Evolutionary conservation across 1,139 yeast species (phyloP).

Genomic region (Taphrina wiesneri): DNA sequence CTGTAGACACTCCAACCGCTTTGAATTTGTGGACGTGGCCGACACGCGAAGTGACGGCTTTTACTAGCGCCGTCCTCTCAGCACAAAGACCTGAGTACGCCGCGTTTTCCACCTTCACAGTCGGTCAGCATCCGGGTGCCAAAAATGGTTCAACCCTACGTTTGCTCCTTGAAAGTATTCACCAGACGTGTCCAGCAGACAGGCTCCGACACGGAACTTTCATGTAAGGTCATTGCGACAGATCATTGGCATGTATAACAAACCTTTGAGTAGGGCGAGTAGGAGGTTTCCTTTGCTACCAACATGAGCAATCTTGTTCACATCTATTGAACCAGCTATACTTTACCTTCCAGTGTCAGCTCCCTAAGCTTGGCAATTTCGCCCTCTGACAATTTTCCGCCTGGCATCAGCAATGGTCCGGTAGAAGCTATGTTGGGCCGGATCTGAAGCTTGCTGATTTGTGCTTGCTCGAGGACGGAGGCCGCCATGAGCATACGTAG

Average conservation of each 20-base stretch:
- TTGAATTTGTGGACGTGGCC: constrained; percentile 11
- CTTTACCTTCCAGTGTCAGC: neutral
- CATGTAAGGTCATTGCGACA: neutral
- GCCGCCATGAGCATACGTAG: too few species aligned
- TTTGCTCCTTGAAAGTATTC: constrained; percentile 31
- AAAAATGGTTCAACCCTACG: neutral
- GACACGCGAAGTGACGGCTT: constrained; percentile 29
- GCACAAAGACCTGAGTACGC: constrained; percentile 33
- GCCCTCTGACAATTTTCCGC: neutral
- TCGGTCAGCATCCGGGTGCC: neutral
- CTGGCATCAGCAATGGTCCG: too few species aligned
- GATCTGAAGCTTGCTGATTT: too few species aligned
- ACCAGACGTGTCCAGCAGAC: constrained; percentile 22
- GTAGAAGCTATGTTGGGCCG: too few species aligned
- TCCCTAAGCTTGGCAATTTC: neutral
- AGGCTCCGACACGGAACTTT: constrained; percentile 35
- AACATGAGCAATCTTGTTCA: neutral
- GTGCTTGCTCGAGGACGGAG: too few species aligned
- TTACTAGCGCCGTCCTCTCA: constrained; percentile 33
- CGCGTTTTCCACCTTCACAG: constrained; percentile 26
- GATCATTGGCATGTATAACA: neutral
- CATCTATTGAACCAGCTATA: too few species aligned
- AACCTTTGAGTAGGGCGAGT: constrained; percentile 15
- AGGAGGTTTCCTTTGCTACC: neutral
- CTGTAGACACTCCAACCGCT: constrained; percentile 25